These are phyloP conservation scores for Neofusicoccum ribis DNA, from an alignment of 2,329 filamentous ascomycete genomes.

Conservation along the genomic window DNA sequence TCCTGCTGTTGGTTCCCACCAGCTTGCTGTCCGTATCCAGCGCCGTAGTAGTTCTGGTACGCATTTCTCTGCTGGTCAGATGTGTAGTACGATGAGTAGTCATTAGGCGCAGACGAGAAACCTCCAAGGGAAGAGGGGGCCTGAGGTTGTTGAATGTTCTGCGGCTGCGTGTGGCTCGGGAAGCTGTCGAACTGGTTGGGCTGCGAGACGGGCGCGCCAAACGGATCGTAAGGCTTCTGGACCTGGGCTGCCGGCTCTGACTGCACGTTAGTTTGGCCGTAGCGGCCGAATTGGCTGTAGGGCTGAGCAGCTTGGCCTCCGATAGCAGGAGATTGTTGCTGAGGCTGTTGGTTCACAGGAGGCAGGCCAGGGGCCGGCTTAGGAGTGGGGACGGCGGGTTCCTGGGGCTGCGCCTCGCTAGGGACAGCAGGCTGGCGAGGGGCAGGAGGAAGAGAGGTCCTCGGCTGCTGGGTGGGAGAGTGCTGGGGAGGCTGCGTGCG, in stretches of 20 bases:
- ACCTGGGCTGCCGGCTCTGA: conserved; percentile 61
- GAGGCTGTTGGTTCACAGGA: conserved; percentile 54
- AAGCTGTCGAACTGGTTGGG: conserved; percentile 50
- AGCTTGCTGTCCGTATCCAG: conserved; percentile 53
- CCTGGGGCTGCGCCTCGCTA: conserved; percentile 41
- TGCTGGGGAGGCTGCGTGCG: conserved; percentile 90
- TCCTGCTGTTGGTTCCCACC: conserved; percentile 63
- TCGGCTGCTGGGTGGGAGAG: conserved; percentile 81
- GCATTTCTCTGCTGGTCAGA: conserved; percentile 71
- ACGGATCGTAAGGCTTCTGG: conserved; percentile 86
- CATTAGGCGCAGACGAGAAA: conserved; percentile 72
- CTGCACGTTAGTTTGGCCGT: conserved; percentile 60
- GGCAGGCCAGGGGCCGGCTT: conserved; percentile 64
- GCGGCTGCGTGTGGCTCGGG: conserved; percentile 51
- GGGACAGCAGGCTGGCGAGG: conserved; percentile 46
- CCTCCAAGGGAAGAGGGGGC: conserved; percentile 62
- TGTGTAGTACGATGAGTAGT: conserved; percentile 85
- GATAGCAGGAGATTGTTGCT: conserved; percentile 43
- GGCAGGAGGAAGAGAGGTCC: conserved; percentile 81
- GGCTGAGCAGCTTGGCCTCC: conserved; percentile 50
- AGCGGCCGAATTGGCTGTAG: conserved; percentile 70
- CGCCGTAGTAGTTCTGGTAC: conserved; percentile 68
- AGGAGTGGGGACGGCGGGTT: conserved; percentile 47
- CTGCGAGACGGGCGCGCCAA: conserved; percentile 68
- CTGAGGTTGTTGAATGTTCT: conserved; percentile 59